phyloP scores from a whole-genome alignment of 2,329 filamentous ascomycete genomes.

The Nannizzia gypsea region DNA sequence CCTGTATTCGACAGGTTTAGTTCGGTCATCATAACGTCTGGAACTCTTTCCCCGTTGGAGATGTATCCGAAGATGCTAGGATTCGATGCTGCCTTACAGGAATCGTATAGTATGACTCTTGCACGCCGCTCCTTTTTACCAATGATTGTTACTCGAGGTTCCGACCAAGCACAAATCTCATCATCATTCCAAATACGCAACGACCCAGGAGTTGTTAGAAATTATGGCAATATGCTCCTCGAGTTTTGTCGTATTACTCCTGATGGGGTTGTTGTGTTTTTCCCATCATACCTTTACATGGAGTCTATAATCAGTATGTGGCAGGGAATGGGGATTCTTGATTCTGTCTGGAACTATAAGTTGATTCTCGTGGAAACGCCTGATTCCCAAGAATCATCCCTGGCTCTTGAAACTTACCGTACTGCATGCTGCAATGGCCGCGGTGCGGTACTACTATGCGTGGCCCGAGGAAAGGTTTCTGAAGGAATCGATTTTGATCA shows the following conservation, averaged over 20 bases:
- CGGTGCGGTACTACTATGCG: slow-evolving; percentile 83
- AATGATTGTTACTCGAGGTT: slow-evolving; percentile 93
- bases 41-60: slow-evolving; percentile 89
- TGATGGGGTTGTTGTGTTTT: slow-evolving; percentile 97
- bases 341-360: slow-evolving; percentile 98
- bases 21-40: slow-evolving; percentile 96
- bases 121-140: slow-evolving; percentile 90
- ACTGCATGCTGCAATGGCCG: slow-evolving; percentile 96
- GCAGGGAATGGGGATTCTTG: slow-evolving; percentile 96
- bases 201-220: slow-evolving; percentile 90
- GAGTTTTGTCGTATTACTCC: slow-evolving; percentile 95
- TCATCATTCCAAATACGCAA: slow-evolving; percentile 92
- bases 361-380: slow-evolving; percentile 95
- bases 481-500: slow-evolving; percentile 99
- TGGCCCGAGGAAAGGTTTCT: slow-evolving; percentile 91
- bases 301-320: slow-evolving; percentile 98
- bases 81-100: slow-evolving; percentile 83
- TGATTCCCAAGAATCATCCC: slow-evolving; percentile 89
- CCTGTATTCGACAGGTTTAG: slow-evolving; percentile 96
- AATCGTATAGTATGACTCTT: slow-evolving; percentile 95
- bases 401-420: slow-evolving; percentile 90
- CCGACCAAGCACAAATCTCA: slow-evolving; percentile 84
- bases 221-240: slow-evolving; percentile 85
- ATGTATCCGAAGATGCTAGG: slow-evolving; percentile 99
- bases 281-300: slow-evolving; percentile 98